Evolutionary conservation across 192 early-diverging fungal species (phyloP), one percentile per base, ranked within the genome.

Genomic region (Backusella australiensis): DNA sequence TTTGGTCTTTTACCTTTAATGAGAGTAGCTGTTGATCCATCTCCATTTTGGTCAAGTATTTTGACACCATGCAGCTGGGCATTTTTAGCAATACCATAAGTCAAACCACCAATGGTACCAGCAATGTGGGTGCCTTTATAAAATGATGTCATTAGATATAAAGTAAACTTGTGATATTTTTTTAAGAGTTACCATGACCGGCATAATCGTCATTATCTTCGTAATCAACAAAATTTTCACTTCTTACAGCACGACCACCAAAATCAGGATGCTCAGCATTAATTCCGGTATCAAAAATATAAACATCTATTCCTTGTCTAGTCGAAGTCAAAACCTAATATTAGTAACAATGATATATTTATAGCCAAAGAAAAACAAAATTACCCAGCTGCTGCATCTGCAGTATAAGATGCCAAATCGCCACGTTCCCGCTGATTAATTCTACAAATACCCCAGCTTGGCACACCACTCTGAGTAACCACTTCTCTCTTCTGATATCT

Each of bases 201-300:
- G 80, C 79, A 32, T 71, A 78, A 67, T 87, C 86, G 0, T 65
- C 42, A 17, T 72, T 63, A n/a, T 73, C 46, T 46, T 86, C 83
- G 8, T 72, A 73, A 0, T 68, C 12, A 21, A 87, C 75, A 82
- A 83, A 84, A 21, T 79, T 88, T 15, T 63, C 78, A 0, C 82
- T 77, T 39, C 72, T 82, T 19, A 36, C 19, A 8, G 88, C 89
- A 35, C 89, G 85, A 19, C 85, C 82, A 11, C 41, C 81, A 70
- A 90, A 90, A 44, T 90, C 89, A 0, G 23, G 11, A 73, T 90
- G 88, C 1, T 76, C 77, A 26, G 56, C 73, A 78, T 80, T 73
- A 15, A 90, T 83, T 12, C 89, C 89, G 36, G 92, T 86, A 78
- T 93, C 92, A 65, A 93, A 80, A 12, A 93, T 82, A 78, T 91